Conservation (phyloP, 2,329 filamentous ascomycete genomes). For the Diaporthe citrichinensis region DNA sequence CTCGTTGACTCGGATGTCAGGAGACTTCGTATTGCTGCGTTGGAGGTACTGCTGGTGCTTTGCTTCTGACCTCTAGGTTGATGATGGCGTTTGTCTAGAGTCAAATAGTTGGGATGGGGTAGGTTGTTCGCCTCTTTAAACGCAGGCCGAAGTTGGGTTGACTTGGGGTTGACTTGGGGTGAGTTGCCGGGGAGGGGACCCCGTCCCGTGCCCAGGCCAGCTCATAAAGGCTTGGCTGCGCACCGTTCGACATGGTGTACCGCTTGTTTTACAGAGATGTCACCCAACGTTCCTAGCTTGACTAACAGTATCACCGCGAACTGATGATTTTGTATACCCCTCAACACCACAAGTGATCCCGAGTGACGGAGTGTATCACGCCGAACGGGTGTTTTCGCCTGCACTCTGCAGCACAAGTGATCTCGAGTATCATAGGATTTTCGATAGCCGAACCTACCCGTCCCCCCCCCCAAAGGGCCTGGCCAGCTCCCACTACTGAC, state of each 20-base stretch:
- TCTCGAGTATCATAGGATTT: background rate
- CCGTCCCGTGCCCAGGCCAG: slow-evolving; percentile 11
- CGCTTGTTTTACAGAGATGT: slow-evolving; percentile 17
- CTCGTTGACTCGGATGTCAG: background rate
- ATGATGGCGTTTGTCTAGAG: background rate
- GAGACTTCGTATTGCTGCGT: background rate
- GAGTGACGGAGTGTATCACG: slow-evolving; percentile 3
- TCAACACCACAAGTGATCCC: slow-evolving; percentile 1
- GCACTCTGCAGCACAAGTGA: background rate
- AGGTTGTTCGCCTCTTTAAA: slow-evolving; percentile 3
- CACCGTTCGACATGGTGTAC: slow-evolving; percentile 7
- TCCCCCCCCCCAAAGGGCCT: no score
- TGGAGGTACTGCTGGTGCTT: background rate
- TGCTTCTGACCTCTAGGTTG: background rate
- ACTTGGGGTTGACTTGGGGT: slow-evolving; percentile 1
- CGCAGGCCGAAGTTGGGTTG: background rate
- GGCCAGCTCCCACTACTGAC: background rate
- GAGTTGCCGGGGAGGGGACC: slow-evolving; percentile 15
- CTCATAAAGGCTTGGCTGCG: slow-evolving; percentile 20
- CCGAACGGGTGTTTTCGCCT: background rate
- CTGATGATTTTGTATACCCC: slow-evolving; percentile 1
- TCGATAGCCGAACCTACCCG: slow-evolving; percentile 5
- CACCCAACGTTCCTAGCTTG: slow-evolving; percentile 12
- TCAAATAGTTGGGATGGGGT: slow-evolving; percentile 1
- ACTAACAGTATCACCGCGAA: slow-evolving; percentile 16